Conservation (phyloP, 148 eudicot species). For the Rhododendron griersonianum region DNA sequence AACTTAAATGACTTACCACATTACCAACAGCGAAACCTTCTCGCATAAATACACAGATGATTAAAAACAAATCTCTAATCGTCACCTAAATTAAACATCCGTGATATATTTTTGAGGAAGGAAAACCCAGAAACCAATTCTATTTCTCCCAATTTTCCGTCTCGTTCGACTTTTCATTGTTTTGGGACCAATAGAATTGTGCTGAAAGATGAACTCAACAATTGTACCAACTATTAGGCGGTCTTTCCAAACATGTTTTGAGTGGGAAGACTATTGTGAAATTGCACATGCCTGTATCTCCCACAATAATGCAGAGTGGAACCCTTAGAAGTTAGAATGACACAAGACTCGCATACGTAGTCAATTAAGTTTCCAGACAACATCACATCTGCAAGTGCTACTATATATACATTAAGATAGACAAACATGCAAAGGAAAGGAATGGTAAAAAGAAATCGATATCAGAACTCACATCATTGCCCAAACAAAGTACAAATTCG, state of each 20-base stretch:
- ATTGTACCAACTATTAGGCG: not conserved
- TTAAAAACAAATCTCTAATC: not conserved
- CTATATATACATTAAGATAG: not conserved
- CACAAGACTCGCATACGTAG: not conserved
- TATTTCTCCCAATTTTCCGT: not conserved
- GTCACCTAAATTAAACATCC: not conserved
- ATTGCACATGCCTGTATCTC: not conserved
- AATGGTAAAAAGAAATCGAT: not conserved
- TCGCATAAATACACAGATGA: not conserved
- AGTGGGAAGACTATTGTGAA: not conserved
- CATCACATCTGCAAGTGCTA: not conserved
- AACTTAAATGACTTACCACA: not conserved
- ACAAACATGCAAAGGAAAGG: slow-evolving; percentile 3
- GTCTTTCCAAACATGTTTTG: not conserved
- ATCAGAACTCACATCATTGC: slow-evolving; percentile 73
- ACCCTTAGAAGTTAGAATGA: not conserved
- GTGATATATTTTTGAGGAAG: not conserved
- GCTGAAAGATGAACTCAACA: not conserved
- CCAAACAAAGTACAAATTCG: slow-evolving; percentile 80
- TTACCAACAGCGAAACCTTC: not conserved
- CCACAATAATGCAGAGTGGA: not conserved
- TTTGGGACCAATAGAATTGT: not conserved
- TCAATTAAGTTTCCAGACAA: not conserved
- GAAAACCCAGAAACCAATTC: not conserved
- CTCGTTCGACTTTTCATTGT: not conserved